Base-by-base conservation (phyloP, 2,329 filamentous ascomycete species). In the Lanzia echinophila region DNA sequence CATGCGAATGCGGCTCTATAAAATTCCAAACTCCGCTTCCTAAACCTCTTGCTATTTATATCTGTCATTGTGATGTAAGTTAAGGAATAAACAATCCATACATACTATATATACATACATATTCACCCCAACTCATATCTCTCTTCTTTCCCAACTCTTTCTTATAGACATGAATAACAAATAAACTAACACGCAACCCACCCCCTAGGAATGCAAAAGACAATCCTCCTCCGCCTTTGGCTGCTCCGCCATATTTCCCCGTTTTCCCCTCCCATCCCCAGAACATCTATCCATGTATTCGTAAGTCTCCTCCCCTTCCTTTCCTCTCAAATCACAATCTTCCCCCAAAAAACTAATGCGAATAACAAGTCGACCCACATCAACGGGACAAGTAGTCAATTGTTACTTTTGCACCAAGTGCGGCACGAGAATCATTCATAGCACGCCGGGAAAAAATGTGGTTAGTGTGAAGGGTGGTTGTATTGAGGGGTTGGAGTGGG, bases 351-450 rank as follows among this genome's bases (percentile, higher is more conserved):
- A n/a, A n/a, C n/a, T n/a, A n/a, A n/a, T n/a, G n/a, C n/a, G n/a
- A n/a, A n/a, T n/a, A n/a, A n/a, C n/a, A n/a, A 85, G 79, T 38
- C 77, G 84, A 48, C 72, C 75, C 17, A 85, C 81, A 1, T 68
- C 75, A 7, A 77, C 75, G 1, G 83, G 83, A 0, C 72, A 79
- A 24, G 75, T 71, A 0, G 69, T 86, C 43, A 77, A 83, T 59
- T 86, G 80, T 63, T 83, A 85, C 65, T 87, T 87, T 64, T 87
- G 84, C 66, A 81, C 75, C 53, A 72, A 70, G 32, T 88, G 86
- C 64, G 85, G 86, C 11, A 84, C 82, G 3, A 73, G 85, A 3
- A 68, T 88, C 39, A 70, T 88, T 47, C 84, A 88, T 69, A 75
- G 75, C 4, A 80, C 77, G 11, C 76, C 78, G 2, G 80, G 75